Base-by-base conservation (phyloP, 176 grass and related monocot genomes). In the Musa itinerans region DNA sequence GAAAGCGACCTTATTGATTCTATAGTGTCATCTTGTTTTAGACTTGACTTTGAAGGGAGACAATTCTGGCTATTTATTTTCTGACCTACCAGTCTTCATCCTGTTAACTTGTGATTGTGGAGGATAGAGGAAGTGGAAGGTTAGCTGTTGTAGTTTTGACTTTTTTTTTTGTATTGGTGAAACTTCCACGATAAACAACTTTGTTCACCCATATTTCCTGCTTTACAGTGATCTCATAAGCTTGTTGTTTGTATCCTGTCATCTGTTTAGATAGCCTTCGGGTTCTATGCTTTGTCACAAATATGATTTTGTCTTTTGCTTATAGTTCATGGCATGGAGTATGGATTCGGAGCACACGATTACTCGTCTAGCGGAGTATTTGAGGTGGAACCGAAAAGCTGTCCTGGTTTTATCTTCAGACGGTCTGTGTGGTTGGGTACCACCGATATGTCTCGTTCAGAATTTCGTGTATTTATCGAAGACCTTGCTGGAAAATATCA, bases 261-360 rank as follows among this genome's bases (percentile, higher is more conserved):
- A 3, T 65, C 5, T 13, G 11, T 11, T 65, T 6, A 10, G 16
- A 71, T 4, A 62, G 17, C 6, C 21, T 74, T 74, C 25, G 2
- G 11, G 12, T 9, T 7, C 16, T 50, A 55, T 74, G 9, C 52
- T 11, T 56, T 55, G 20, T 63, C 82, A 11, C 11, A 61, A 76
- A 14, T 78, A 65, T 73, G 48, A 61, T 59, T 76, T 64, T 12
- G 56, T 57, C 1, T 19, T 52, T 54, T 53, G 63, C 6, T 81
- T 76, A 63, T 76, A 96, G 89, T 96, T 62, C 89, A 96, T 48
- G 89, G 87, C 12, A 71, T 92, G 79, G 89, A 96, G 76, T 92
- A 90, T 7, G 89, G 87, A 56, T 96, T 87, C 76, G 92, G 87
- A 82, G 92, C 92, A 25, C 92, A 96, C 55, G 89, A 96, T 21